These are phyloP conservation scores for Botrytis cinerea DNA, from an alignment of 2,329 filamentous ascomycete species.

Conservation along the genomic window DNA sequence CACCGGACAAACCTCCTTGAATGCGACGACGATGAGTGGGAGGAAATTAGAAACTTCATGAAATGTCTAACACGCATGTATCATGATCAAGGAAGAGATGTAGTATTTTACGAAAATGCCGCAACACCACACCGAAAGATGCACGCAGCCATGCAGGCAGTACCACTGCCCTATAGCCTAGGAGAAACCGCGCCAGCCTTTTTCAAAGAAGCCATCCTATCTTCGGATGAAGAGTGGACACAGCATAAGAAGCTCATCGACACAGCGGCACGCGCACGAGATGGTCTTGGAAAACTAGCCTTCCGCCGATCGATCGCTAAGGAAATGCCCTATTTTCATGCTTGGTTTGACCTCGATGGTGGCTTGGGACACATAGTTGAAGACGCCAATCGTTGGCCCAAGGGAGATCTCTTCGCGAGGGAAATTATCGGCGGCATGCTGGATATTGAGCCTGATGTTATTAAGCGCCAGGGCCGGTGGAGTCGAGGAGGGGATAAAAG, in stretches of 20 bases:
- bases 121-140: conserved; percentile 74
- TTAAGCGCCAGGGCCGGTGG: conserved; percentile 92
- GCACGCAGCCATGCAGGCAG: conserved; percentile 82
- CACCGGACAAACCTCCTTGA: conserved; percentile 91
- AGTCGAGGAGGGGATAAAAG: conserved; percentile 57
- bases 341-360: conserved; percentile 91
- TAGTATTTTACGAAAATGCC: conserved; percentile 97
- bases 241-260: conserved; percentile 96
- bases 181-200: conserved; percentile 91
- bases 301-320: conserved; percentile 84
- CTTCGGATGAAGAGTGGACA: conserved; percentile 88
- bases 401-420: conserved; percentile 86
- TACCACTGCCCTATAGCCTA: conserved; percentile 88
- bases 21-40: conserved; percentile 99
- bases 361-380: conserved; percentile 92
- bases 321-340: conserved; percentile 98
- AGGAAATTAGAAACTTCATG: conserved; percentile 99
- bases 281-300: conserved; percentile 74
- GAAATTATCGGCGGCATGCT: conserved; percentile 93
- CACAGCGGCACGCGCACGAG: conserved; percentile 66
- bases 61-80: conserved; percentile 93
- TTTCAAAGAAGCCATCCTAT: conserved; percentile 91
- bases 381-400: conserved; percentile 81
- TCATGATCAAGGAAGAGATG: conserved; percentile 86
- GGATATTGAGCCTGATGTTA: conserved; percentile 75